Conservation (phyloP, 345 rosid genomes). For the Erucastrum elatum region DNA sequence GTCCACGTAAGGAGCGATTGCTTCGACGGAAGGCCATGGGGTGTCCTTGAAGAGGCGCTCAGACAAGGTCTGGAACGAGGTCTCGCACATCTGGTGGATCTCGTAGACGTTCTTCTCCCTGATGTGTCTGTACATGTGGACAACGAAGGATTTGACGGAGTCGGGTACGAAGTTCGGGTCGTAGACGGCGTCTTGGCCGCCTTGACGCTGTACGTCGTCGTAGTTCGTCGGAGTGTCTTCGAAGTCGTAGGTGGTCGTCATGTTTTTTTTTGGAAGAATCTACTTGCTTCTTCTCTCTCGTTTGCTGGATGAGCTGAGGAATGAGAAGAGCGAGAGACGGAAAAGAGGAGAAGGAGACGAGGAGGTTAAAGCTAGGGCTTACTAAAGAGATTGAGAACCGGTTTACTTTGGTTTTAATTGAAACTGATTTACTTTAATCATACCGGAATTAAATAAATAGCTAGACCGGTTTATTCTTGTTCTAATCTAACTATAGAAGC, state of each 20-base stretch:
- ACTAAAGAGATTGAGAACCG: not conserved
- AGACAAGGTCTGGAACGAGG: slow-evolving; percentile 84
- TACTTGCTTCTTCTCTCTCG: not conserved
- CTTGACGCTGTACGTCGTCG: slow-evolving; percentile 43
- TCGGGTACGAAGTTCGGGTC: slow-evolving; percentile 95
- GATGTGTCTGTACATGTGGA: slow-evolving; percentile 93
- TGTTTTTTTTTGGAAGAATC: slow-evolving; percentile 18
- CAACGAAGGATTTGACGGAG: slow-evolving; percentile 87
- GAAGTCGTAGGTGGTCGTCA: slow-evolving; percentile 64
- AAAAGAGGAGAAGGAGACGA: not conserved
- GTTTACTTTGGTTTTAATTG: not conserved
- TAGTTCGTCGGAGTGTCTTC: slow-evolving; percentile 47
- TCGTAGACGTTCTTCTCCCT: slow-evolving; percentile 98
- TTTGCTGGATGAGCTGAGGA: not conserved
- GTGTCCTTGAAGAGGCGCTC: slow-evolving; percentile 91
- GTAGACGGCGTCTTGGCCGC: slow-evolving; percentile 51
- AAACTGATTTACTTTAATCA: not conserved
- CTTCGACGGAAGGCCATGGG: slow-evolving; percentile 96
- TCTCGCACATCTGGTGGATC: slow-evolving; percentile 99
- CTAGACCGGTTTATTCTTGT: not conserved
- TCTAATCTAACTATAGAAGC: not conserved
- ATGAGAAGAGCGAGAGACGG: not conserved
- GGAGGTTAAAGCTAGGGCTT: slow-evolving; percentile 7
- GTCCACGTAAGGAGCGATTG: slow-evolving; percentile 79
- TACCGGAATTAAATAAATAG: not conserved